Conservation (phyloP, 768 basidiomycete genomes). For the Pleurotus eryngii region DNA sequence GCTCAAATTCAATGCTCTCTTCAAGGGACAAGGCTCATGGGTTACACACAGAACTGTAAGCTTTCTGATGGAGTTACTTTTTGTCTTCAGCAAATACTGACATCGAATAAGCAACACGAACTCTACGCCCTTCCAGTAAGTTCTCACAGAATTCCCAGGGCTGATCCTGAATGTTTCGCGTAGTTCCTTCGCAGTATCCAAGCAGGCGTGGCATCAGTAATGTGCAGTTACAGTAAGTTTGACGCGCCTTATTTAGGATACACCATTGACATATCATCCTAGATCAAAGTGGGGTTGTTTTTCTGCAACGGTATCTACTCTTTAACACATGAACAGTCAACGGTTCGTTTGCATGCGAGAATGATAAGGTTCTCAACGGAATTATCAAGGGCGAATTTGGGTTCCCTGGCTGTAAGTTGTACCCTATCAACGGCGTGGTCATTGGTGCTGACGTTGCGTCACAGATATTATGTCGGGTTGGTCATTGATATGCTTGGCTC, state of each 20-base stretch:
- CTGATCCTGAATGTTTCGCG: not conserved
- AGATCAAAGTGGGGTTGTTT: constrained; percentile 30
- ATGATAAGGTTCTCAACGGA: constrained; percentile 55
- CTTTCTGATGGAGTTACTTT: too few relatives aligned
- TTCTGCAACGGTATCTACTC: not conserved
- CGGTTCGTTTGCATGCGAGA: constrained; percentile 62
- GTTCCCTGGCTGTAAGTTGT: constrained; percentile 57
- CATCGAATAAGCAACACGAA: constrained; percentile 42
- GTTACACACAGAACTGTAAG: too few relatives aligned
- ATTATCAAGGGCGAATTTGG: constrained; percentile 63
- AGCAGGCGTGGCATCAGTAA: constrained; percentile 63
- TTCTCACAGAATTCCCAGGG: not conserved
- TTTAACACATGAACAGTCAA: constrained; percentile 33
- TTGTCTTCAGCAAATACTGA: too few relatives aligned
- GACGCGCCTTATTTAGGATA: not conserved
- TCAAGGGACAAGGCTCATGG: too few relatives aligned
- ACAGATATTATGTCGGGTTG: constrained; percentile 46
- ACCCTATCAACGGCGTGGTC: not conserved
- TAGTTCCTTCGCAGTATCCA: constrained; percentile 56
- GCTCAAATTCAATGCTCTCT: constrained; percentile 3
- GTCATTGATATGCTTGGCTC: constrained; percentile 3
- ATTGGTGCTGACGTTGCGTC: constrained; percentile 2
- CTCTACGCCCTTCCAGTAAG: constrained; percentile 51
- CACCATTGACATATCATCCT: not conserved
- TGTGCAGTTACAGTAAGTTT: constrained; percentile 59